Evolutionary conservation across 805 yeast species (phyloP), one percentile per base, ranked within the genome.

Genomic region (Brettanomyces naardenensis): DNA sequence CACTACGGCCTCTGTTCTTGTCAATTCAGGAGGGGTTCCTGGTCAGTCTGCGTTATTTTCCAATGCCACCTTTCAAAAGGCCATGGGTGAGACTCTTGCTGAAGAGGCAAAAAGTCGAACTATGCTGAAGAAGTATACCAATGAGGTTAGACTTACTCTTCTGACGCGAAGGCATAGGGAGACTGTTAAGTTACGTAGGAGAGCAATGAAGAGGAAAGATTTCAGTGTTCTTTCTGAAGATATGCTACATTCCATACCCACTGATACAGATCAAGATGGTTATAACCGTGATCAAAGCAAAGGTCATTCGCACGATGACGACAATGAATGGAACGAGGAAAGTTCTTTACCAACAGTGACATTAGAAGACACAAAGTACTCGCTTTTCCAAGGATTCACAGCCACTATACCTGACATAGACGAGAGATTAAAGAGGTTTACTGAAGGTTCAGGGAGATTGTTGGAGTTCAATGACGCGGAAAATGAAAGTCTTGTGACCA

Each of bases 301-400:
- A 11, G 26, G 11, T 11, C 10, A 7, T 23, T 23, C 26, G 7
- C 7, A 5, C 13, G 14, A 14, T 7, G 14, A 20, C n/a, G 15
- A 26, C 15, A 28, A 19, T 17, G 28, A 19, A 7, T 10, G 26
- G 5, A 19, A 27, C 10, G 37, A 33, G 9, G 36, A 25, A 6
- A 15, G n/a, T 9, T 7, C 10, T 9, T 7, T 9, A 11, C 7
- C 26, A 9, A 11, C 7, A 11, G 11, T 9, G 26, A 23, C 7
- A 11, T 11, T 7, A 11, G 26, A 23, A 23, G 41, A 33, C 7
- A 17, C 40, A 1, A 48, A 53, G 7, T 74, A 73, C 44, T 74
- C 87, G 3, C 57, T 82, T 18, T 79, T 71, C 49, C 89, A 81
- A 55, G 88, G 89, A 1, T 79, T 82, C 51, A 66, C 68, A 48